These are phyloP conservation scores for Epichloe uncinata DNA, from an alignment of 2,329 filamentous ascomycete genomes.

Conservation along the genomic window DNA sequence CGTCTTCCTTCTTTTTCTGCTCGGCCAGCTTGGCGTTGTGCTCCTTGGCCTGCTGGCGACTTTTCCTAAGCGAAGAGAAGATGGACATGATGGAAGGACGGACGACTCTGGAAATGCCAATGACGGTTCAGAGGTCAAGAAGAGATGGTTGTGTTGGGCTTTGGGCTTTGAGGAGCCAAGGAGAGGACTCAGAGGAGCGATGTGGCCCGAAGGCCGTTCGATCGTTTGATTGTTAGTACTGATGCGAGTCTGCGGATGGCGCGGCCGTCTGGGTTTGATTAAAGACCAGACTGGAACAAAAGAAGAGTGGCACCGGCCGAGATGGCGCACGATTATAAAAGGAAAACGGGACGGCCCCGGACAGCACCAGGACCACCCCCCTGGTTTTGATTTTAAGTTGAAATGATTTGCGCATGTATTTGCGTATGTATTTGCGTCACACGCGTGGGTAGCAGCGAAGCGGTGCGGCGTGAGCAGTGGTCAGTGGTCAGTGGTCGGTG, in stretches of 20 bases:
- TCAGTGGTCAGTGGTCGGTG: not conserved
- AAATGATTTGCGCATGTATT: not conserved
- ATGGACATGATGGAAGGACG: slow-evolving; percentile 37
- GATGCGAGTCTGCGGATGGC: too few relatives aligned
- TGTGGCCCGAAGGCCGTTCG: too few relatives aligned
- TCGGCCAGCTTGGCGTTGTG: slow-evolving; percentile 34
- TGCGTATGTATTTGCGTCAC: too few relatives aligned
- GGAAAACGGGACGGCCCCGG: slow-evolving; percentile 2
- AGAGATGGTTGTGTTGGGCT: not conserved
- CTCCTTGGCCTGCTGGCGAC: slow-evolving; percentile 42
- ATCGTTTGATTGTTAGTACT: too few relatives aligned
- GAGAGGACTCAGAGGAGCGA: too few relatives aligned
- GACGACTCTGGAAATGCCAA: not conserved
- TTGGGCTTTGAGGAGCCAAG: too few relatives aligned
- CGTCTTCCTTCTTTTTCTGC: slow-evolving; percentile 29
- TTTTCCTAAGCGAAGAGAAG: slow-evolving; percentile 38
- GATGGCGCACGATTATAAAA: slow-evolving; percentile 2
- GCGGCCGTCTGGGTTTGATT: too few relatives aligned
- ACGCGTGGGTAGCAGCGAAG: not conserved
- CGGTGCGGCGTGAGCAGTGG: slow-evolving; percentile 1
- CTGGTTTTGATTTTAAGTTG: not conserved
- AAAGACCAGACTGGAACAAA: not conserved
- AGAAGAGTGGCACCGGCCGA: not conserved
- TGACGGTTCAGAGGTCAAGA: not conserved
- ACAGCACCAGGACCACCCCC: not conserved